Evolutionary conservation across 441 rosid genomes (phyloP).

Genomic region (Erodium moschatum): DNA sequence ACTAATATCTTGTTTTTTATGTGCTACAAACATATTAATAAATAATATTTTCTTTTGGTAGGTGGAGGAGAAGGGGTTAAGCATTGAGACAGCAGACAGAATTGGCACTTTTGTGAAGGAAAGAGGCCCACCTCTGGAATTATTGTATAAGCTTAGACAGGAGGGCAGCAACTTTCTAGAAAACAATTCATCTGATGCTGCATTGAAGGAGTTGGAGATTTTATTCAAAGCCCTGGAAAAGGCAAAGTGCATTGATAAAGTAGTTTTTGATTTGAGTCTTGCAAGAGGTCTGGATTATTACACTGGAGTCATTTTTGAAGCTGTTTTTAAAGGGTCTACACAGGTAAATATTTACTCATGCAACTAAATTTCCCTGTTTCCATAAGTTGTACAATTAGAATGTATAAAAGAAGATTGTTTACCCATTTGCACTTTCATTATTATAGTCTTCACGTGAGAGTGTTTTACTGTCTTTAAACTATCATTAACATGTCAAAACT

Average conservation of each 20-base stretch:
- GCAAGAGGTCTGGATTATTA: conserved; percentile 97
- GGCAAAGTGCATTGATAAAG: conserved; percentile 61
- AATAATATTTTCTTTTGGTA: conserved; percentile 19
- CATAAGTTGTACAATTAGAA: neutral
- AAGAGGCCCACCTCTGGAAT: conserved; percentile 58
- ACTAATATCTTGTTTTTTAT: neutral
- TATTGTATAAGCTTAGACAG: conserved; percentile 48
- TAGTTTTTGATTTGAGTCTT: conserved; percentile 86
- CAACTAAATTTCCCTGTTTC: neutral
- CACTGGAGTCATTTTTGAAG: conserved; percentile 87
- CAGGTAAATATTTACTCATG: conserved; percentile 38
- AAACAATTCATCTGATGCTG: conserved; percentile 49
- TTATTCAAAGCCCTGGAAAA: conserved; percentile 72
- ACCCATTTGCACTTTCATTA: no score
- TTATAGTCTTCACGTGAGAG: no score
- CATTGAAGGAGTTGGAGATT: conserved; percentile 64
- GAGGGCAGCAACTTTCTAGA: conserved; percentile 49
- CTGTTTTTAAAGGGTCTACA: conserved; percentile 62
- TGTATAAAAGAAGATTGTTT: no score
- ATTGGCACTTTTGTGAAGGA: conserved; percentile 72
- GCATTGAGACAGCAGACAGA: conserved; percentile 57
- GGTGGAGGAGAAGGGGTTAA: conserved; percentile 86
- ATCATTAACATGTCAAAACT: no score
- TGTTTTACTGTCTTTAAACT: no score
- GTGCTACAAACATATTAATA: conserved; percentile 12